Conservation (phyloP, 495 filamentous ascomycete genomes). For the Lentithecium fluviatile region DNA sequence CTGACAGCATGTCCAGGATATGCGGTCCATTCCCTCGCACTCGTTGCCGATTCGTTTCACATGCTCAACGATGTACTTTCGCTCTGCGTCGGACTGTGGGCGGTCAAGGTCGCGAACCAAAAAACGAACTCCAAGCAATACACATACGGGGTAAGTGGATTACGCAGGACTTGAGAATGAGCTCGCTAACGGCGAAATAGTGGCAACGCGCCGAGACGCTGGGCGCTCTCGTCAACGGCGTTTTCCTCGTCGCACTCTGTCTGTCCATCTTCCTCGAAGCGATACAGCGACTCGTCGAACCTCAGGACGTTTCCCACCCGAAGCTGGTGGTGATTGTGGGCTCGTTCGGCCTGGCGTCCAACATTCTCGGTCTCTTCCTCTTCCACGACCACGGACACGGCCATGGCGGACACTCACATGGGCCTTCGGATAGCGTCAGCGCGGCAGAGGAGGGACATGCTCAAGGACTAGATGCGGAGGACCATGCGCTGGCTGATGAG, state of each 20-base stretch:
- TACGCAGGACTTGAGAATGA: conserved; percentile 18
- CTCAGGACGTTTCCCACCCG: conserved; percentile 78
- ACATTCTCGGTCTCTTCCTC: conserved; percentile 81
- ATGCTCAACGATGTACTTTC: conserved; percentile 99
- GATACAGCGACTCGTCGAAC: conserved; percentile 82
- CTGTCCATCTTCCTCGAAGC: conserved; percentile 95
- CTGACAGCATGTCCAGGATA: conserved; percentile 54
- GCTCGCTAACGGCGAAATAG: conserved; percentile 42
- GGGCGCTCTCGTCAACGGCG: conserved; percentile 91
- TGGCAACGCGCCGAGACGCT: conserved; percentile 99
- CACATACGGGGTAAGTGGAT: conserved; percentile 78
- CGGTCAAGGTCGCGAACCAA: conserved; percentile 77
- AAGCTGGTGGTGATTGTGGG: conserved; percentile 85
- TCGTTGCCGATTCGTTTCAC: conserved; percentile 96
- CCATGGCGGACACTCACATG: conserved; percentile 62
- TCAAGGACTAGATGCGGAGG: conserved; percentile 44
- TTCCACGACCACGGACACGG: conserved; percentile 92
- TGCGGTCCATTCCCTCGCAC: conserved; percentile 80
- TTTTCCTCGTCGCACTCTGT: conserved; percentile 94
- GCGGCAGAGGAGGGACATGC: conserved; percentile 52
- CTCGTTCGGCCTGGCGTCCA: conserved; percentile 79
- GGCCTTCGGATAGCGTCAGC: conserved; percentile 41
- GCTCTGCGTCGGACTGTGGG: conserved; percentile 88
- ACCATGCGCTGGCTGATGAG: conserved; percentile 48
- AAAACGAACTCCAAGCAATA: conserved; percentile 81